Base-by-base conservation (phyloP, 2,329 filamentous ascomycete genomes). In the Cladorrhinum sp. region DNA sequence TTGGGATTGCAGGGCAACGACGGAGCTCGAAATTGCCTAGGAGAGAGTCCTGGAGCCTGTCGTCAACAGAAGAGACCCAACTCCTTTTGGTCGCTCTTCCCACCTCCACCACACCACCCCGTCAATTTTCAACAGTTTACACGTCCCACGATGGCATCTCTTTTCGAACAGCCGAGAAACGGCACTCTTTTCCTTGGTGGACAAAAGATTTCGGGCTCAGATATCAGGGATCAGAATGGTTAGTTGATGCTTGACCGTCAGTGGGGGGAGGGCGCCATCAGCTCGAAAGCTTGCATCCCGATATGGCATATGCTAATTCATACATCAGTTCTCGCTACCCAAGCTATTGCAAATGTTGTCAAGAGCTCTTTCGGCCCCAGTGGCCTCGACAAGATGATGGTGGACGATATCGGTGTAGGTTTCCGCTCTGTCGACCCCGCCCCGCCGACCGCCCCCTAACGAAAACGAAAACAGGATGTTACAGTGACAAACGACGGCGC, bases 331-430 rank as follows among this genome's bases (percentile, higher is more conserved):
- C 86, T 92, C 69, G 95, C 95, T 68, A 98, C 95, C 51, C 92
- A 97, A 76, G 92, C 94, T 62, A 98, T 99, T 73, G 90, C 95
- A 71, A 99, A 98, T 86, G 93, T 99, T 62, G 92, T 99, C 76
- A 98, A 96, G 82, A 96, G 91, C 77, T 99, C 95, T 16, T 99
- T 99, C 74, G 95, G 95, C 59, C 95, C 95, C 56, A 96, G 92
- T 65, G 95, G 95, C 54, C 85, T 99, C 68, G 95, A 99, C 76
- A 99, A 99, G 86, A 99, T 99, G 95, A 98, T 99, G 95, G 95
- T 99, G 71, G 95, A 99, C 79, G 95, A 99, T 75, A 98, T 99
- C 76, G 95, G 95, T 73, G 89, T 92, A 85, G 70, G 87, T 66
- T 59, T 56, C 59, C 39, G 46, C 42, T 26, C 33, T 48, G 42